These are phyloP conservation scores for Pyrenochaeta sp. DNA, from an alignment of 2,329 filamentous ascomycete species.

Conservation along the genomic window DNA sequence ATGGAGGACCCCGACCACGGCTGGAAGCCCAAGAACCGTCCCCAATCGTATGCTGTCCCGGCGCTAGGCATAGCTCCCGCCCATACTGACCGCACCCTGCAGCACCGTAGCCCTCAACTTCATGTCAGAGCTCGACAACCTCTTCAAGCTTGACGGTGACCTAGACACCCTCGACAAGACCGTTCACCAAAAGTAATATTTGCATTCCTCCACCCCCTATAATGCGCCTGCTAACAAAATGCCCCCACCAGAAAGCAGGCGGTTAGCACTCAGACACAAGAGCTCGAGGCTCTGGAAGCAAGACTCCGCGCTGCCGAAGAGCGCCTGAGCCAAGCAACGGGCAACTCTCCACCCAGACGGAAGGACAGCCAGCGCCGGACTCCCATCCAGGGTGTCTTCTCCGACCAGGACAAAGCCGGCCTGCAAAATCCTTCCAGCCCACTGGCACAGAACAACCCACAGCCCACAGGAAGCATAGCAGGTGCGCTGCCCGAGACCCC, in stretches of 20 bases:
- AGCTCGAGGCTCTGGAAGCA: constrained; percentile 86
- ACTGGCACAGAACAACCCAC: constrained; percentile 23
- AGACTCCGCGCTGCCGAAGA: constrained; percentile 86
- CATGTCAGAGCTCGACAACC: constrained; percentile 83
- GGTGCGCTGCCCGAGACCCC: constrained; percentile 44
- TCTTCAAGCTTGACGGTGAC: constrained; percentile 86
- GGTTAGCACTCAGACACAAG: constrained; percentile 75
- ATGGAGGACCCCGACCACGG: constrained; percentile 68
- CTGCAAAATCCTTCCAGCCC: constrained; percentile 33
- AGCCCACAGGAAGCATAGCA: constrained; percentile 32
- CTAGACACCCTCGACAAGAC: constrained; percentile 76
- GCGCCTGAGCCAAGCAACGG: constrained; percentile 63
- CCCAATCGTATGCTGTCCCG: constrained; percentile 75
- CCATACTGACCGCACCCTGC: constrained; percentile 40
- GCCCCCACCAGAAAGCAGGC: constrained; percentile 73
- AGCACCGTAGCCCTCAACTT: constrained; percentile 91
- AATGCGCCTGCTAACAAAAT: constrained; percentile 16
- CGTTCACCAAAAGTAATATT: constrained; percentile 81
- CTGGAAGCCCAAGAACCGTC: constrained; percentile 82
- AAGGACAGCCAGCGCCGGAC: constrained; percentile 41
- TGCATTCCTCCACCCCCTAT: background rate
- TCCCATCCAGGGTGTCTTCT: constrained; percentile 31
- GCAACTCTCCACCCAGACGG: constrained; percentile 40
- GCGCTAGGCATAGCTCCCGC: constrained; percentile 30
- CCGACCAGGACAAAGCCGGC: constrained; percentile 37